A percentile compares a stretch with the other conserved stretches of the same genome.
phyloP scores from a whole-genome alignment of 2,329 filamentous ascomycete genomes.

The Capronia americana region DNA sequence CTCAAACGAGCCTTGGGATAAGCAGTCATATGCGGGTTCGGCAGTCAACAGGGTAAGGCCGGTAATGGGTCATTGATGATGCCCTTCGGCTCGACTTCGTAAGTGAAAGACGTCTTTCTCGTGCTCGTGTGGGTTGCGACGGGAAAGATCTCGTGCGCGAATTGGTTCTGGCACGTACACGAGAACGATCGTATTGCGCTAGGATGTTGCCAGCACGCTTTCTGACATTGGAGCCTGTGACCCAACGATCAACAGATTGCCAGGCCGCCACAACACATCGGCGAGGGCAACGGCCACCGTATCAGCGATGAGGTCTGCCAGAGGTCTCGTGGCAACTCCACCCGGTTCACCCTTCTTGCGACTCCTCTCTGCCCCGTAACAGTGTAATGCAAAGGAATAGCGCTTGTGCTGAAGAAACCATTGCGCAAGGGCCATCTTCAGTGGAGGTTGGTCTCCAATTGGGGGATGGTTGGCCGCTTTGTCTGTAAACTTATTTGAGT shows the following conservation, averaged over 20 bases:
- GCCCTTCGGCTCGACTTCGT: not conserved
- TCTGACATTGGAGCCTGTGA: conserved; percentile 14
- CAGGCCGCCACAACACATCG: not conserved
- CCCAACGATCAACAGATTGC: conserved; percentile 8
- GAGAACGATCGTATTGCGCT: not conserved
- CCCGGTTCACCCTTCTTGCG: not conserved
- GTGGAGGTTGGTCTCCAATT: not conserved
- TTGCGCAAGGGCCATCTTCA: conserved; percentile 14
- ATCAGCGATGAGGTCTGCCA: conserved; percentile 22
- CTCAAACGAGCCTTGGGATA: not conserved
- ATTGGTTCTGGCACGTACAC: not conserved
- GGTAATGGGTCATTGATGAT: not conserved
- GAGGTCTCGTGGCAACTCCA: not conserved
- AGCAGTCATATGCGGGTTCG: not conserved
- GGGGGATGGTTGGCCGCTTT: not conserved
- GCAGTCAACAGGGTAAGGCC: not conserved
- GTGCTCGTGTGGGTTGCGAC: not conserved
- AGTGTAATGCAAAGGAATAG: conserved; percentile 28
- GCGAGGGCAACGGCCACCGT: conserved; percentile 5
- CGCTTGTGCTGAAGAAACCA: conserved; percentile 29
- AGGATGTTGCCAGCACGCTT: conserved; percentile 1
- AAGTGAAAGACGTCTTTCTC: not conserved
- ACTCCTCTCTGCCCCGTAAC: conserved; percentile 13
- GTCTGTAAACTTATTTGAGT: conserved; percentile 19
- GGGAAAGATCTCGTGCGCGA: not conserved